Evolutionary conservation across 164 flowering plant species (phyloP), one percentile per base, ranked within the genome.

Genomic region (Kingdonia uniflora): DNA sequence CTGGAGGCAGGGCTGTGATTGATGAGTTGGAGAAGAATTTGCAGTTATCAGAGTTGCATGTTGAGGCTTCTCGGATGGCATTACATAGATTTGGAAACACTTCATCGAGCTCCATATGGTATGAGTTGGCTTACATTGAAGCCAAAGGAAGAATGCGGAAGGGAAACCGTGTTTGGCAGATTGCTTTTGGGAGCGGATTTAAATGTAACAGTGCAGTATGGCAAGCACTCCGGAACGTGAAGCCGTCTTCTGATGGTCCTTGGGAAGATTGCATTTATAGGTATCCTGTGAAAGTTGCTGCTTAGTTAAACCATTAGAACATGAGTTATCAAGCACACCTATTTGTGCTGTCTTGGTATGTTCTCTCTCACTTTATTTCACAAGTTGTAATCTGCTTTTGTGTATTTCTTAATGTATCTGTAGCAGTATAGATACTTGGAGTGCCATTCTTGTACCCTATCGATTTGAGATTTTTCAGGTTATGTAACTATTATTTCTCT

Each of bases 181-280:
- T 75, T 51, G 72, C 77, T 0, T 69, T 67, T 22, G 75, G 74
- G 16, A 67, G 71, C 24, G 75, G 71, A 12, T 71, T 71, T 44
- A 71, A 71, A 39, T 69, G 77, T 49, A 74, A 74, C 60, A 74
- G 77, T 52, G 77, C 77, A 1, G 74, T 69, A 1, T 72, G 76
- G 76, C 33, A 49, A 59, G 71, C 71, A 1, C 57, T 64, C 12
- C 42, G 52, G 49, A 44, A n/a, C 19, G 21, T 44, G 19, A 19
- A 44, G 11, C 48, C 48, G 4, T 67, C 74, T 16, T 43, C 24
- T 16, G 35, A 65, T 48, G 56, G 70, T 39, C 64, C 72, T 3
- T 74, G 77, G 77, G 61, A 45, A 25, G 70, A 67, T 55, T 74
- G 77, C 62, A 68, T 74, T 12, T 45, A 70, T 42, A 62, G 62